These are phyloP conservation scores for Amanita rubescens DNA, from an alignment of 768 basidiomycete genomes.

Conservation along the genomic window DNA sequence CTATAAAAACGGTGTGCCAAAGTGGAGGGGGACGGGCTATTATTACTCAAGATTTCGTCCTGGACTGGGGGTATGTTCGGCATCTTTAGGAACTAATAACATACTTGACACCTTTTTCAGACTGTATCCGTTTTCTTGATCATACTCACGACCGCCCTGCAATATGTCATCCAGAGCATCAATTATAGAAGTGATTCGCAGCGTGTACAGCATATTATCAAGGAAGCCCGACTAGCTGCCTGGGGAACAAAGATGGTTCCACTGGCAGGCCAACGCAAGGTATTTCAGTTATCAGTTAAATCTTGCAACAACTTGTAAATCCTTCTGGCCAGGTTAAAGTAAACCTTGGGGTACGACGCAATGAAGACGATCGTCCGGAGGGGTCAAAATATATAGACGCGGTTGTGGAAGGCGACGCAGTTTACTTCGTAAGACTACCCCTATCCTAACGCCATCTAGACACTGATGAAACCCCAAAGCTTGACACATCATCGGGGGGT, in stretches of 20 bases:
- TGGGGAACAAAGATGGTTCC: conserved; percentile 79
- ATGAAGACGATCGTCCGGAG: conserved; percentile 48
- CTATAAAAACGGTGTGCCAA: conserved; percentile 96
- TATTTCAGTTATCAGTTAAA: conserved; percentile 18
- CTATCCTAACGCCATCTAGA: not conserved
- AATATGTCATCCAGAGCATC: conserved; percentile 72
- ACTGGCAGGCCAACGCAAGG: conserved; percentile 60
- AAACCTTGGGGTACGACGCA: conserved; percentile 50
- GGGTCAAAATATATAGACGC: conserved; percentile 61
- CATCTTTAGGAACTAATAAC: not conserved
- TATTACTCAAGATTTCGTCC: conserved; percentile 96
- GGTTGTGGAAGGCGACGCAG: conserved; percentile 69
- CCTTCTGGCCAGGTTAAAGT: conserved; percentile 54
- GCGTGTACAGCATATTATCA: conserved; percentile 55
- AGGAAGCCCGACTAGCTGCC: conserved; percentile 61
- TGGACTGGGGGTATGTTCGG: conserved; percentile 61
- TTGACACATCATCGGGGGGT: conserved; percentile 49
- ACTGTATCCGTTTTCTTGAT: conserved; percentile 72
- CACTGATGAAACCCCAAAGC: conserved; percentile 29
- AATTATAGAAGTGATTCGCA: conserved; percentile 69
- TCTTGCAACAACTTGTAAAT: not conserved
- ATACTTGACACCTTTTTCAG: conserved; percentile 29
- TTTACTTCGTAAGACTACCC: conserved; percentile 52
- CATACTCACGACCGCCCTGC: conserved; percentile 70
- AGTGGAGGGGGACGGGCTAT: conserved; percentile 94